A percentile compares a stretch with the other conserved stretches of the same genome.
These are phyloP conservation scores for Typha latifolia DNA, from an alignment of 176 grass and related monocot species.

Conservation along the genomic window DNA sequence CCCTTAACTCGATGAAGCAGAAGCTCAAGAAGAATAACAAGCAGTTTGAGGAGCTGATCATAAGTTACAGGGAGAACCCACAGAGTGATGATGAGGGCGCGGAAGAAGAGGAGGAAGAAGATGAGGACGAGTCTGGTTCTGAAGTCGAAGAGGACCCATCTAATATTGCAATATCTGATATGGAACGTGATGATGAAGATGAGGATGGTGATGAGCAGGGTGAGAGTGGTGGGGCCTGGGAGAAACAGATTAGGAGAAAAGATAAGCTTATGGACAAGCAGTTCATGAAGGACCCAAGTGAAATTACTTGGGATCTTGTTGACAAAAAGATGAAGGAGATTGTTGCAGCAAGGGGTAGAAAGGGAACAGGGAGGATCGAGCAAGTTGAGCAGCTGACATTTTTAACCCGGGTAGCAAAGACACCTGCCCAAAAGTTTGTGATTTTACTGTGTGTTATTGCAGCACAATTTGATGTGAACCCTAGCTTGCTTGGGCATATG, in stretches of 20 bases:
- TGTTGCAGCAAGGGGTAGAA: slow-evolving; percentile 81
- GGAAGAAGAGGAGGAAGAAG: slow-evolving; percentile 35
- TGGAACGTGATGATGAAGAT: slow-evolving; percentile 32
- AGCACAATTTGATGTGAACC: slow-evolving; percentile 95
- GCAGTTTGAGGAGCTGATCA: slow-evolving; percentile 70
- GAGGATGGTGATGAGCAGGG: slow-evolving; percentile 24
- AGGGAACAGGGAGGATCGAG: slow-evolving; percentile 83
- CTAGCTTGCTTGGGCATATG: slow-evolving; percentile 94
- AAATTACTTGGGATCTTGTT: slow-evolving; percentile 91
- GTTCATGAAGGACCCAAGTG: slow-evolving; percentile 84
- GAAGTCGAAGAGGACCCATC: slow-evolving; percentile 31
- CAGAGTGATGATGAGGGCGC: slow-evolving; percentile 51
- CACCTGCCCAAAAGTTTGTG: slow-evolving; percentile 90
- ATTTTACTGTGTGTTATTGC: slow-evolving; percentile 87
- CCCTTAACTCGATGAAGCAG: slow-evolving; percentile 76
- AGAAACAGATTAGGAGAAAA: slow-evolving; percentile 39
- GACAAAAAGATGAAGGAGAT: slow-evolving; percentile 92
- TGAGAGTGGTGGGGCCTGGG: slow-evolving; percentile 34
- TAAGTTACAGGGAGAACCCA: slow-evolving; percentile 51
- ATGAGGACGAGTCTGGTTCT: slow-evolving; percentile 15
- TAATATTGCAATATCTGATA: slow-evolving; percentile 52
- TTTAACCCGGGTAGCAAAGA: slow-evolving; percentile 86
- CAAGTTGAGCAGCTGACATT: slow-evolving; percentile 91
- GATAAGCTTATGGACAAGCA: slow-evolving; percentile 79
- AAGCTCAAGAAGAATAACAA: slow-evolving; percentile 99